Evolutionary conservation across 202 grass and related monocot genomes (phyloP), one percentile per base, ranked within the genome.

Genomic region (Zoysia matrella): DNA sequence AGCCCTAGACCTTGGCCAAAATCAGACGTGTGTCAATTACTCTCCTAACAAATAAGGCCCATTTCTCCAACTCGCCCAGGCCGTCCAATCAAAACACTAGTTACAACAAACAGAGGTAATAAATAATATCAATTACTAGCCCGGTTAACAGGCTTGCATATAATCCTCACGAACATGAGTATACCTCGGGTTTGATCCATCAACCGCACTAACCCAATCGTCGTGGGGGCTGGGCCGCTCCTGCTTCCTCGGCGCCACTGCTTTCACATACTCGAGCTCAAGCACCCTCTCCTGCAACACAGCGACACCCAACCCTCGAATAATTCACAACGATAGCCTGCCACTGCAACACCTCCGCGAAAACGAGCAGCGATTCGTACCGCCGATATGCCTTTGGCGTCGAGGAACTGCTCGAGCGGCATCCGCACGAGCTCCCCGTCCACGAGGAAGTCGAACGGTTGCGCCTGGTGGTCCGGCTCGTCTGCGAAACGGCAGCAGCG

Each of bases 251-350:
- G 96, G 96, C 4, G 74, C 89, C 13, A 99, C 87, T 0, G 93
- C 93, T 72, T 85, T 93, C 16, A 94, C 88, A 36, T 99, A 99
- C 65, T 99, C 96, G 44, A 99, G 90, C 77, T 99, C 96, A 81
- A 99, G 92, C 64, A 90, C 87, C 83, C 89, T 93, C 72, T 99
- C 96, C 96, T 99, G 85, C 50, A 92, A 77, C 50, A 78, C 1
- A 22, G 12, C 75, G 14, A 55, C 18, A 71, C n/a, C 36, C 51
- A 76, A 88, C 52, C 49, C 11, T 7, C 43, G 39, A 7, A 48
- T 14, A 72, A 65, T 65, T 60, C 45, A 89, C 44, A 72, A 5
- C 12, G 11, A 47, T 0, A n/a, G 52, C 65, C 66, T 11, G 3
- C 1, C 42, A 80, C 30, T 74, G 2, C 44, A 60, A 10, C 4